Conservation (phyloP, 2,329 filamentous ascomycete species). For the Trichoderma sp. region DNA sequence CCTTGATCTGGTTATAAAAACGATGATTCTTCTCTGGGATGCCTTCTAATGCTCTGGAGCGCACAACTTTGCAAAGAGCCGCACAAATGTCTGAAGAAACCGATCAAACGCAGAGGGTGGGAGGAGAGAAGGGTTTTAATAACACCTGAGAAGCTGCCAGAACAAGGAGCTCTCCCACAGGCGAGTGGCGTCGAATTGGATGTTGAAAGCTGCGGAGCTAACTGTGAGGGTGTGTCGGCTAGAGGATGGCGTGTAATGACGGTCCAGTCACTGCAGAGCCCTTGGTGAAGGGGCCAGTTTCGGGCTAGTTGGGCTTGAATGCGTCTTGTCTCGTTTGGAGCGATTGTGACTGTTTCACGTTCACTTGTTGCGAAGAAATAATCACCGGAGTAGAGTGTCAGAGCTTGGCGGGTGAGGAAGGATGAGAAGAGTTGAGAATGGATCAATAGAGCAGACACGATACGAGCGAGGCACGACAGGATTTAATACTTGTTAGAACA, state of each 20-base stretch:
- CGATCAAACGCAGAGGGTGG: not conserved
- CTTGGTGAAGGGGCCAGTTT: constrained; percentile 6
- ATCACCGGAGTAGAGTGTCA: not conserved
- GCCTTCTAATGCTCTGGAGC: not conserved
- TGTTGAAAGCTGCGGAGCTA: constrained; percentile 8
- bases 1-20: not conserved
- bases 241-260: constrained; percentile 15
- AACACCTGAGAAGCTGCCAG: not conserved
- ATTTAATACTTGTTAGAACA: not conserved
- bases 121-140: constrained; percentile 2
- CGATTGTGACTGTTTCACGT: not conserved
- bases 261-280: constrained; percentile 15
- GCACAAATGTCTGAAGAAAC: not conserved
- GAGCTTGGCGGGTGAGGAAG: not conserved
- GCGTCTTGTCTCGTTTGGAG: not conserved
- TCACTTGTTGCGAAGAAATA: not conserved
- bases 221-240: constrained; percentile 8
- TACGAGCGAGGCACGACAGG: not conserved
- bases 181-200: constrained; percentile 12
- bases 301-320: constrained; percentile 19
- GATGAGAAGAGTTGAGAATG: not conserved
- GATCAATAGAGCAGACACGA: not conserved
- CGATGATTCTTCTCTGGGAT: not conserved
- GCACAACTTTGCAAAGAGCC: not conserved
- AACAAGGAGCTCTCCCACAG: not conserved